phyloP scores from a whole-genome alignment of 148 eudicot species.

The Persicaria maculosa region DNA sequence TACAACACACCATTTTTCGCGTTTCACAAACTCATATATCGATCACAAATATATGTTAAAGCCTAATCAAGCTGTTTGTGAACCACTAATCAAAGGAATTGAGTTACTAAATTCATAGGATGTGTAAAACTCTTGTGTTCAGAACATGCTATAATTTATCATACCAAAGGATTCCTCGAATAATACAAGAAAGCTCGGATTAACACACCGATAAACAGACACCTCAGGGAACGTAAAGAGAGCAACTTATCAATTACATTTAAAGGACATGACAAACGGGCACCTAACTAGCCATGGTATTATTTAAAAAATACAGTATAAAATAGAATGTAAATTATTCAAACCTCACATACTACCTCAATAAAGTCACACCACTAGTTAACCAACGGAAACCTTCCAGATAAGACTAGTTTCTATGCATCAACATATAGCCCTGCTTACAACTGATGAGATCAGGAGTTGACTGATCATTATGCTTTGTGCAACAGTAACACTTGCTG shows the following conservation, averaged over 20 bases:
- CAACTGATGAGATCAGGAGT: conserved; percentile 39
- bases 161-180: background rate
- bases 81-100: background rate
- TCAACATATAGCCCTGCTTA: conserved; percentile 51
- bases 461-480: background rate
- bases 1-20: conserved; percentile 15
- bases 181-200: background rate
- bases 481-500: conserved; percentile 36
- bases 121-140: background rate
- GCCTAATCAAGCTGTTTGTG: background rate
- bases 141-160: background rate
- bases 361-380: conserved; percentile 83
- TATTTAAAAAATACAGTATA: background rate
- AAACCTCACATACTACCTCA: conserved; percentile 39
- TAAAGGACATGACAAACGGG: background rate
- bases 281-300: too few species aligned
- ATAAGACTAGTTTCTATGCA: conserved; percentile 73
- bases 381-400: conserved; percentile 86
- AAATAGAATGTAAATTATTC: background rate
- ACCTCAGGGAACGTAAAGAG: background rate
- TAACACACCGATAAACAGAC: background rate
- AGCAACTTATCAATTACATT: background rate
- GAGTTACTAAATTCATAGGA: background rate
- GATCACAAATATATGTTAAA: too few species aligned
- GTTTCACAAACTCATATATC: background rate